Evolutionary conservation across 176 grass and related monocot species (phyloP).

Genomic region (Chrysopogon serrulatus): DNA sequence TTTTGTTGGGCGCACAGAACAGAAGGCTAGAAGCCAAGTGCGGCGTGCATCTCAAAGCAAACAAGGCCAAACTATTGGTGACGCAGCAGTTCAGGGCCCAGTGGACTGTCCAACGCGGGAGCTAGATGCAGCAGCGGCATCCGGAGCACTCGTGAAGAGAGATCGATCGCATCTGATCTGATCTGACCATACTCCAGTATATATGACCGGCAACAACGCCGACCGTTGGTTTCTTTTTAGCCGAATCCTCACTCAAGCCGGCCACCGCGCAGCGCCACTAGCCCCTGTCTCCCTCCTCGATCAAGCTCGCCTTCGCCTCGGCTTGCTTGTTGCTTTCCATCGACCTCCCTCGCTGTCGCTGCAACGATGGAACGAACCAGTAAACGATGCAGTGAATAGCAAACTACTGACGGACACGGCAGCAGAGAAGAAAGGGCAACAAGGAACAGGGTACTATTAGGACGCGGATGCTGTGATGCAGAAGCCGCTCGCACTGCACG

Average conservation of each 20-base stretch:
- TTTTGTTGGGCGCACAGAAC: too few relatives aligned
- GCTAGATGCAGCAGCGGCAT: not conserved
- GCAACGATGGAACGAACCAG: not conserved
- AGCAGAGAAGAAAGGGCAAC: not conserved
- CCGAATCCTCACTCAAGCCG: not conserved
- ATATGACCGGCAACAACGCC: not conserved
- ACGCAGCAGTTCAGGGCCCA: too few relatives aligned
- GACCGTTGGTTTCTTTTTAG: not conserved
- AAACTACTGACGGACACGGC: not conserved
- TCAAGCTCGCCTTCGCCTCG: not conserved
- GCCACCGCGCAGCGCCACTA: not conserved
- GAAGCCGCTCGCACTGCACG: not conserved
- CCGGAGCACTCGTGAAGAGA: not conserved
- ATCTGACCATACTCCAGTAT: too few relatives aligned
- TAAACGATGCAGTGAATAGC: not conserved
- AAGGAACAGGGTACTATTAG: not conserved
- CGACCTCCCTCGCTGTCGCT: not conserved
- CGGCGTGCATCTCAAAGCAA: too few relatives aligned
- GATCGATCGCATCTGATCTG: not conserved
- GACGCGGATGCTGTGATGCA: too few relatives aligned
- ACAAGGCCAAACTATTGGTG: too few relatives aligned
- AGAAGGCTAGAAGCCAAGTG: too few relatives aligned
- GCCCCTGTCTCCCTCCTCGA: not conserved
- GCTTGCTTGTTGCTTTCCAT: too few relatives aligned
- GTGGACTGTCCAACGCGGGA: not conserved